Percentiles rank a stretch among this genome's conserved stretches.
phyloP scores from a whole-genome alignment of 2,329 filamentous ascomycete species.

The Tolypocladium paradoxum region DNA sequence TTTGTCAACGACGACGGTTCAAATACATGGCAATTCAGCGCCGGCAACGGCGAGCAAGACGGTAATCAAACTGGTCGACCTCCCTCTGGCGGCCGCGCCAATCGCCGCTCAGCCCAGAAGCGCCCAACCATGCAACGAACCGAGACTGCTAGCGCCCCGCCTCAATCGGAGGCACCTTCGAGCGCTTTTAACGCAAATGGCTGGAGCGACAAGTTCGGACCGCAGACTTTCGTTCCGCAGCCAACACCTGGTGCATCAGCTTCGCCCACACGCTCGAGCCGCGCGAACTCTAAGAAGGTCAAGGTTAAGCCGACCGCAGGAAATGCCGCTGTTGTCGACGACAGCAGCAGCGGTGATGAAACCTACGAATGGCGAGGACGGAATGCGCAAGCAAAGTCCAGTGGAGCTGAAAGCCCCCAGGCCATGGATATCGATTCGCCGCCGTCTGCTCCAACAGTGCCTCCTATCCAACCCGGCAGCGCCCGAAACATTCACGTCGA shows the following conservation, averaged over 20 bases:
- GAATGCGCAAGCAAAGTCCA: slow-evolving; percentile 18
- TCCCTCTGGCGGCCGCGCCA: slow-evolving; percentile 27
- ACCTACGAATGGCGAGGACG: slow-evolving; percentile 22
- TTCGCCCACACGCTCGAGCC: slow-evolving; percentile 32
- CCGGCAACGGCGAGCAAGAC: slow-evolving; percentile 27
- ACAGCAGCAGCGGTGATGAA: slow-evolving; percentile 35
- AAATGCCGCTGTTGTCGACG: slow-evolving; percentile 34
- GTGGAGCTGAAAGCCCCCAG: slow-evolving; percentile 35
- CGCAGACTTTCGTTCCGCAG: slow-evolving; percentile 42
- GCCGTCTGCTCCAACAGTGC: slow-evolving; percentile 15
- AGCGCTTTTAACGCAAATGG: slow-evolving; percentile 37
- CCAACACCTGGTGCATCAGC: slow-evolving; percentile 24
- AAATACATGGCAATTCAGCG: slow-evolving; percentile 40
- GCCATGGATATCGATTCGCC: slow-evolving; percentile 58
- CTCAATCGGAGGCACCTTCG: slow-evolving; percentile 13
- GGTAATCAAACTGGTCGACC: slow-evolving; percentile 19
- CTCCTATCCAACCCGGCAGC: slow-evolving; percentile 9
- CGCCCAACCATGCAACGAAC: slow-evolving; percentile 11
- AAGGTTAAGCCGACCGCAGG: slow-evolving; percentile 43
- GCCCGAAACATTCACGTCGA: slow-evolving; percentile 47
- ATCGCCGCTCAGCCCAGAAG: slow-evolving; percentile 27
- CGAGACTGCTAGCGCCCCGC: slow-evolving; percentile 11
- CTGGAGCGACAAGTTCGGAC: slow-evolving; percentile 43
- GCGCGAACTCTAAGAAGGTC: slow-evolving; percentile 45
- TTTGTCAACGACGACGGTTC: slow-evolving; percentile 41